Conservation (phyloP, 331 rosid species). For the Spiraea crenata region DNA sequence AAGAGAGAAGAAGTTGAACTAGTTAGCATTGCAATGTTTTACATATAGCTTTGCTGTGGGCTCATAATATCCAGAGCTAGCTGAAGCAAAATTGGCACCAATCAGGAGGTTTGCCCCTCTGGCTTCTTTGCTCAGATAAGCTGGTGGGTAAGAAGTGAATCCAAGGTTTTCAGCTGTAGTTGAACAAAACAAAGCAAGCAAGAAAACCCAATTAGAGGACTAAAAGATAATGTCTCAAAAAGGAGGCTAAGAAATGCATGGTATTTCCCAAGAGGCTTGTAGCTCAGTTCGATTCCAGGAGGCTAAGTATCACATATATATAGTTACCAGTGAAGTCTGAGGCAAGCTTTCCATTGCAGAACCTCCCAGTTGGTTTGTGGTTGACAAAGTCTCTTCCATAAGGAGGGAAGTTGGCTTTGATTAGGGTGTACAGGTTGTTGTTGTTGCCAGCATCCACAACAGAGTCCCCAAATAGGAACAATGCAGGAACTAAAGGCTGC, state of each 20-base stretch:
- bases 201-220: neutral
- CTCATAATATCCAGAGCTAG: constrained; percentile 61
- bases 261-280: neutral
- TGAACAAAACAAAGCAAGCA: constrained; percentile 14
- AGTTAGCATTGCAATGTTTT: constrained; percentile 12
- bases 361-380: constrained; percentile 64
- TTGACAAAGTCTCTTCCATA: constrained; percentile 68
- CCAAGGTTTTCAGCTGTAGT: constrained; percentile 61
- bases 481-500: constrained; percentile 70
- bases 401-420: constrained; percentile 64
- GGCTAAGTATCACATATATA: no score
- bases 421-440: constrained; percentile 32
- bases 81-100: constrained; percentile 82
- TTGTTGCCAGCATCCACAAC: constrained; percentile 68
- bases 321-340: constrained; percentile 53
- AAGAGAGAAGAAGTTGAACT: neutral
- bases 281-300: no score
- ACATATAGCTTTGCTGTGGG: constrained; percentile 55
- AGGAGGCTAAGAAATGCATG: neutral
- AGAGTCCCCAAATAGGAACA: constrained; percentile 84
- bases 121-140: constrained; percentile 48
- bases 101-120: constrained; percentile 50
- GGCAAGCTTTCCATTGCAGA: constrained; percentile 75
- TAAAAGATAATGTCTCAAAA: neutral
- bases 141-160: constrained; percentile 63